A percentile compares a stretch with the other conserved stretches of the same genome.
Evolutionary conservation across 2,329 filamentous ascomycete genomes (phyloP).

Genomic region (Tolypocladium ophioglossoides): DNA sequence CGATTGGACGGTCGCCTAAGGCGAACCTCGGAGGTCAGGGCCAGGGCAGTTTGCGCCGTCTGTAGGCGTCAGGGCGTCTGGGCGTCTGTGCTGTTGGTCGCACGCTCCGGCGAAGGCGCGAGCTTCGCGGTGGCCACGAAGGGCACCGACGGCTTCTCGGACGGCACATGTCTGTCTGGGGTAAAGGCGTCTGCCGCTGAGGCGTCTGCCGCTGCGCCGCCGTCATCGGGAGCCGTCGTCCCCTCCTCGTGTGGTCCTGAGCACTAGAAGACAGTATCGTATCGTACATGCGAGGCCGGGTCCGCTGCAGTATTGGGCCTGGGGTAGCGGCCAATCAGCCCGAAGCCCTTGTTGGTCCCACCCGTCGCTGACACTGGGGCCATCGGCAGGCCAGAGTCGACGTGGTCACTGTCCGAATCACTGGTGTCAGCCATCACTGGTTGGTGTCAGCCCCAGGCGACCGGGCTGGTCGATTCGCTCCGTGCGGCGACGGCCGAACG

Average conservation of each 20-base stretch:
- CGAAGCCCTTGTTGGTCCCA: background rate
- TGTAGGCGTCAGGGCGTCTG: too few relatives aligned
- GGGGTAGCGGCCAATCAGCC: background rate
- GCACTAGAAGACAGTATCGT: background rate
- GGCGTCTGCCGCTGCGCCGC: background rate
- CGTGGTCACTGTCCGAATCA: background rate
- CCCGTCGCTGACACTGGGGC: background rate
- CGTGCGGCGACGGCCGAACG: background rate
- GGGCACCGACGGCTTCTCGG: background rate
- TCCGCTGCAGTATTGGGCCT: background rate
- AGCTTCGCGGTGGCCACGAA: background rate
- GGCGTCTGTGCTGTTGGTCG: background rate
- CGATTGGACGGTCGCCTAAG: background rate
- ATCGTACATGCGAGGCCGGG: background rate
- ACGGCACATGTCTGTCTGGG: background rate
- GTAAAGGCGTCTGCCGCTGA: too few relatives aligned
- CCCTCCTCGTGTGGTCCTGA: background rate
- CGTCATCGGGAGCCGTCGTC: background rate
- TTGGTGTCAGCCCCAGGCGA: conserved; percentile 1
- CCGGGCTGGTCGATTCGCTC: background rate
- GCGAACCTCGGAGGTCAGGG: background rate
- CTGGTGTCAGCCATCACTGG: too few relatives aligned
- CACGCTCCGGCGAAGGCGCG: background rate
- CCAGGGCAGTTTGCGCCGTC: background rate
- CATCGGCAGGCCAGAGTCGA: background rate